Percentiles rank a stretch among this genome's conserved stretches.
phyloP scores from a whole-genome alignment of 106 monocot species.

The Platanthera guangdongensis region DNA sequence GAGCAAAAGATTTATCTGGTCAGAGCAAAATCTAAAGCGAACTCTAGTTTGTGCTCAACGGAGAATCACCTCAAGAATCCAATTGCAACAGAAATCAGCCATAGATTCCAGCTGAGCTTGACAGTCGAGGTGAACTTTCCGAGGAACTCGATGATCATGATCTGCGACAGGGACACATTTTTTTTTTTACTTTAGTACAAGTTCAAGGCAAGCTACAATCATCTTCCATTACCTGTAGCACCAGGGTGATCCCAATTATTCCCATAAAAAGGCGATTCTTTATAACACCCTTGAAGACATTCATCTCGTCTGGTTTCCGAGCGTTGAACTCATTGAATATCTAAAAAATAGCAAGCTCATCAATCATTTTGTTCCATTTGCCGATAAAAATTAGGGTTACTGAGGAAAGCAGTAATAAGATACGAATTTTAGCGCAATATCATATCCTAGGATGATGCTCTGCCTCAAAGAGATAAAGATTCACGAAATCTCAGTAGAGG shows the following conservation, averaged over 20 bases:
- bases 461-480: too few species aligned
- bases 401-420: too few species aligned
- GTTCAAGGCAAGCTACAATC: too few species aligned
- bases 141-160: conserved; percentile 62
- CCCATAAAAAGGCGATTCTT: conserved; percentile 53
- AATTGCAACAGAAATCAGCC: conserved; percentile 53
- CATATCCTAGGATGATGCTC: too few species aligned
- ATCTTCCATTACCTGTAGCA: conserved; percentile 44
- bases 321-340: conserved; percentile 80
- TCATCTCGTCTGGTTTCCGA: conserved; percentile 57
- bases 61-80: conserved; percentile 38
- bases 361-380: too few species aligned
- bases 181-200: background rate
- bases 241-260: conserved; percentile 44
- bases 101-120: conserved; percentile 51
- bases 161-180: conserved; percentile 12
- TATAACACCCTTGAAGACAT: conserved; percentile 43
- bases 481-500: too few species aligned
- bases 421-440: too few species aligned
- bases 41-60: background rate
- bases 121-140: conserved; percentile 60
- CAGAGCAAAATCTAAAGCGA: background rate
- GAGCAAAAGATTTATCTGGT: background rate
- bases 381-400: too few species aligned
- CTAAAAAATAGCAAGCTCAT: conserved; percentile 13